A percentile compares a stretch with the other conserved stretches of the same genome.
Evolutionary conservation across 2,329 filamentous ascomycete species (phyloP).

Genomic region (Niveomyces coronatus): DNA sequence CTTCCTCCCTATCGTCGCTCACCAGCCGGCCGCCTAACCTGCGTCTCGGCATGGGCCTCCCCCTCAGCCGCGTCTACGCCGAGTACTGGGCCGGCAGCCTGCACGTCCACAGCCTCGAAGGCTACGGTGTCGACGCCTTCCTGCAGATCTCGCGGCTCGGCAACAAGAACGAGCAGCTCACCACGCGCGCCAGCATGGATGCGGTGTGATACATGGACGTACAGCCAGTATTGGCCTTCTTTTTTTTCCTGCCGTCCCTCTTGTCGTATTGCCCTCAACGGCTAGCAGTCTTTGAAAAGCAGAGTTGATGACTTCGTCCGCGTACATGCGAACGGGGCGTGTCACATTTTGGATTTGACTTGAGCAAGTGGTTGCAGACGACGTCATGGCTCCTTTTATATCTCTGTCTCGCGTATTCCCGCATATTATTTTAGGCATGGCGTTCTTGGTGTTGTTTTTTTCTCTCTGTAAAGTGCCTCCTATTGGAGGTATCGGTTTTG

Average conservation of each 20-base stretch:
- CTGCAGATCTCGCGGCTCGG: conserved; percentile 92
- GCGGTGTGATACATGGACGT: conserved; percentile 41
- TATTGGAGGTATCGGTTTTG: no score
- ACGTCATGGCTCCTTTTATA: no score
- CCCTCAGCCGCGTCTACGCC: conserved; percentile 87
- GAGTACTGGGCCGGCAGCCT: conserved; percentile 96
- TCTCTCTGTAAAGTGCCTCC: no score
- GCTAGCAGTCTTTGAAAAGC: no score
- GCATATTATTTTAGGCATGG: no score
- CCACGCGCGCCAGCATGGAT: conserved; percentile 66
- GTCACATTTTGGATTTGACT: no score
- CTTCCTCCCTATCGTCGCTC: conserved; percentile 72
- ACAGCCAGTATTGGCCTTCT: neutral
- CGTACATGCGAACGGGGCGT: no score
- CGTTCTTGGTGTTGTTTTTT: no score
- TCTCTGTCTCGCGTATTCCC: no score
- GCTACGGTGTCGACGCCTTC: conserved; percentile 93
- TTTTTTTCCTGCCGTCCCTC: neutral
- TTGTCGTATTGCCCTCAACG: neutral
- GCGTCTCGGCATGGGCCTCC: conserved; percentile 82
- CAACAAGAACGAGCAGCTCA: conserved; percentile 95
- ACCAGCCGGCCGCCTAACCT: conserved; percentile 78
- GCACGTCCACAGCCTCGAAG: conserved; percentile 84
- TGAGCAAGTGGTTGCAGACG: no score
- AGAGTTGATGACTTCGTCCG: no score